Conservation (phyloP, 1,284 basidiomycete genomes). For the Cystobasidium pallidum region DNA sequence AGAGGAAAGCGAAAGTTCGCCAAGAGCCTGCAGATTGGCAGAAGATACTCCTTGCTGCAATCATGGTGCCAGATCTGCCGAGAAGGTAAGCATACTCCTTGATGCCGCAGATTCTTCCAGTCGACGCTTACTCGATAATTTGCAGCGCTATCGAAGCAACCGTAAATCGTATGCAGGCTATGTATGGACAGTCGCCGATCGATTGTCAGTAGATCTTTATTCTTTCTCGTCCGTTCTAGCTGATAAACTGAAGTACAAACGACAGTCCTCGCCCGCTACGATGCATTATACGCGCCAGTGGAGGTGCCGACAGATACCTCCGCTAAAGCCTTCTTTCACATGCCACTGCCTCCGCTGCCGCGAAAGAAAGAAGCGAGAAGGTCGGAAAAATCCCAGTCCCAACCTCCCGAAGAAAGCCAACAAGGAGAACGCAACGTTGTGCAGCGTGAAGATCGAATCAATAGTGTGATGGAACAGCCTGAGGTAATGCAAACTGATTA, state of each 20-base stretch:
- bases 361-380: not conserved
- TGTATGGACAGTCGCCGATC: conserved; percentile 7
- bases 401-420: not conserved
- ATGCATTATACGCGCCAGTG: conserved; percentile 16
- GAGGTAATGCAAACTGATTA: not conserved
- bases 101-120: no score
- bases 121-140: no score
- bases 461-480: not conserved
- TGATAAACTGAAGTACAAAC: not conserved
- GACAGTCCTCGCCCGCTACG: conserved; percentile 21
- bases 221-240: not conserved
- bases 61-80: conserved; percentile 12
- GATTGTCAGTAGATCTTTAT: conserved; percentile 9
- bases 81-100: conserved; percentile 18
- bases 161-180: conserved; percentile 12
- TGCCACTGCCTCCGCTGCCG: conserved; percentile 11
- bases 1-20: not conserved
- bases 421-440: not conserved
- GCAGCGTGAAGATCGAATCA: not conserved
- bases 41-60: conserved; percentile 27
- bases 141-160: conserved; percentile 34
- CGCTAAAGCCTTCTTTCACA: not conserved
- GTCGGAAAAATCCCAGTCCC: not conserved
- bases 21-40: conserved; percentile 36
- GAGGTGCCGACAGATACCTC: not conserved